Evolutionary conservation across 106 monocot species (phyloP), one percentile per base, ranked within the genome.

Genomic region (Hemerocallis citrina): DNA sequence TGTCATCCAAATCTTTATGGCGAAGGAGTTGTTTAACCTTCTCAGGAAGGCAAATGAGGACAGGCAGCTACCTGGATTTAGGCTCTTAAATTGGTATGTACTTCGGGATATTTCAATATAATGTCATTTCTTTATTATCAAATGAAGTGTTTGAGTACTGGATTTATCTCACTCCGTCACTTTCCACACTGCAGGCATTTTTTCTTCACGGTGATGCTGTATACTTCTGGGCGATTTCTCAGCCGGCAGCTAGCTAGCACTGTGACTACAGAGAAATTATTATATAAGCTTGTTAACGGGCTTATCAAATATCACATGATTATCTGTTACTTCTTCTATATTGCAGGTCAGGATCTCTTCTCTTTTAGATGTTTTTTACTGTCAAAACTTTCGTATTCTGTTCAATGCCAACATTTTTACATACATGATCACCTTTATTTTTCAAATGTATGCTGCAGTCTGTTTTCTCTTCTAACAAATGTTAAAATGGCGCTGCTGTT

Each of bases 221-320:
- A 73, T 72, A 85, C 90, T 28, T 95, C 89, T 79, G 95, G 95
- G 6, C 86, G 86, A 61, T 95, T 95, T 66, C 80, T 95, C 55
- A 90, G 90, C 46, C 70, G 80, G 23, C 89, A 95, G 69, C 86
- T 95, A 80, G 95, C 87, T 33, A 95, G 86, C 66, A 87, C 95
- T 61, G 69, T 95, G 34, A 86, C 86, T 43, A n/a, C n/a, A n/a
- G 95, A 95, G 72, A 86, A 81, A 51, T 62, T 95, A 68, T 70
- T 95, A 58, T 90, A 84, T 79, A 74, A 78, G 74, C 74, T 90
- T 68, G 95, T 95, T 29, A 79, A 69, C 43, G 83, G 85, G 41
- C 74, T 95, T 60, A 79, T 95, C 70, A 95, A 95, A 70, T 95
- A 95, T 68, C 95, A 90, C 66, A 95, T 95, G 95, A 46, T 95